Evolutionary conservation across 2,329 filamentous ascomycete genomes (phyloP), one percentile per base, ranked within the genome.

Genomic region (Orbilia ellipsospora): DNA sequence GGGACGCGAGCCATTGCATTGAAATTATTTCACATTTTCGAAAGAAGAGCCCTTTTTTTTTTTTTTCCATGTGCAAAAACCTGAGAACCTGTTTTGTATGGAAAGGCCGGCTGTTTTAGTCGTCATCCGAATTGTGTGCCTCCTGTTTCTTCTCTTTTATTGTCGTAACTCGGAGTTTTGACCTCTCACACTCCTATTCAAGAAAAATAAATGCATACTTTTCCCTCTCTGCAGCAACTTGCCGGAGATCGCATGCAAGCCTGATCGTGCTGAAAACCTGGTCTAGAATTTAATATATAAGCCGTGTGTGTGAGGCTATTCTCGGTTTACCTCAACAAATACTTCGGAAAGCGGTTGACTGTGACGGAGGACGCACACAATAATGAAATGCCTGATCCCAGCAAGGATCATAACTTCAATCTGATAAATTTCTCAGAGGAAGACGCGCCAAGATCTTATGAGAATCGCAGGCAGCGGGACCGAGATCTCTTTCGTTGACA

Each of bases 281-380:
- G 72, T 75, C 72, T 75, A 59, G 64, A 63, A 65, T 64, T 57
- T 63, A 75, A 63, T 75, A 61, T 75, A 64, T 75, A 61, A 59
- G 64, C 72, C 64, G 72, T 75, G 72, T 36, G 5, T 75, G 72
- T 75, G 70, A 74, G 72, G 72, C 60, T 75, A 75, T 75, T 75
- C 72, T 75, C 64, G 72, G 72, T 60, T 68, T 64, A 57, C 62
- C 64, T 54, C 64, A 57, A 51, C 42, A 74, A 60, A 52, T 52
- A 61, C 62, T 67, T 45, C 66, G 67, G 70, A 36, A 36, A 63
- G 69, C 62, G 55, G 70, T 57, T 54, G 26, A 62, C 18, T 1
- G 48, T n/a, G n/a, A n/a, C 48, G 50, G 48, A 36, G 42, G 45
- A n/a, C 5, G 44, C 13, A 15, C 7, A 45, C 45, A 55, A 55